These are phyloP conservation scores for Xylaria bambusicola DNA, from an alignment of 495 filamentous ascomycete species.

Conservation along the genomic window DNA sequence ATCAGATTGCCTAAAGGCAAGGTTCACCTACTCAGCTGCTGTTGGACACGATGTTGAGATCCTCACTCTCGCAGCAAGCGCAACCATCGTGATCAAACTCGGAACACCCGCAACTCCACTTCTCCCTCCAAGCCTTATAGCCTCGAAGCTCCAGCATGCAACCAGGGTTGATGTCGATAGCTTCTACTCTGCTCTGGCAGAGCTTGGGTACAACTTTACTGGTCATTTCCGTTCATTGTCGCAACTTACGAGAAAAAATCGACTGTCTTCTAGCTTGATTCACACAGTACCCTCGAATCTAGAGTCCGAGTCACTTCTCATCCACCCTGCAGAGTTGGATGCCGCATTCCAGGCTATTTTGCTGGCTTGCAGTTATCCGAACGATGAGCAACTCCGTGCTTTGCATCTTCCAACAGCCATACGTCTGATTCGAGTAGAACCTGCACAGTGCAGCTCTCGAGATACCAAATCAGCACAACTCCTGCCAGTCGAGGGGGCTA, in stretches of 20 bases:
- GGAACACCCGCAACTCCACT: too few relatives aligned
- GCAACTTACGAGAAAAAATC: not conserved
- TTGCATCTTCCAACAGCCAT: constrained; percentile 37
- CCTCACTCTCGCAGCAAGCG: constrained; percentile 5
- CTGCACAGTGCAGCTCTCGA: not conserved
- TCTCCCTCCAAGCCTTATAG: too few relatives aligned
- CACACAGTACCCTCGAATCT: not conserved
- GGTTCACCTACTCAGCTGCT: constrained; percentile 5
- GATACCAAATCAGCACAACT: too few relatives aligned
- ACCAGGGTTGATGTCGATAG: constrained; percentile 22
- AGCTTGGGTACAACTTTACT: constrained; percentile 28
- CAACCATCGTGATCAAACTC: not conserved
- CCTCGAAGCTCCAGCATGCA: constrained; percentile 18
- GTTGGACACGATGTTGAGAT: not conserved
- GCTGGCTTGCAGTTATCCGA: constrained; percentile 39
- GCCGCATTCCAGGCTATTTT: constrained; percentile 46
- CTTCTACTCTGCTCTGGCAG: constrained; percentile 25
- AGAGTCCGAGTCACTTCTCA: constrained; percentile 1
- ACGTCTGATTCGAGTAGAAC: constrained; percentile 29
- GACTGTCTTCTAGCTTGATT: not conserved
- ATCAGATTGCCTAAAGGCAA: not conserved
- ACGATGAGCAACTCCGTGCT: constrained; percentile 33
- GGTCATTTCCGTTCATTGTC: constrained; percentile 21
- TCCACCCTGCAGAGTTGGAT: constrained; percentile 49
- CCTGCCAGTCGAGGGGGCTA: too few relatives aligned